Evolutionary conservation across 352 stramenopile species (phyloP).

Genomic region (Phytopythium boreale): DNA sequence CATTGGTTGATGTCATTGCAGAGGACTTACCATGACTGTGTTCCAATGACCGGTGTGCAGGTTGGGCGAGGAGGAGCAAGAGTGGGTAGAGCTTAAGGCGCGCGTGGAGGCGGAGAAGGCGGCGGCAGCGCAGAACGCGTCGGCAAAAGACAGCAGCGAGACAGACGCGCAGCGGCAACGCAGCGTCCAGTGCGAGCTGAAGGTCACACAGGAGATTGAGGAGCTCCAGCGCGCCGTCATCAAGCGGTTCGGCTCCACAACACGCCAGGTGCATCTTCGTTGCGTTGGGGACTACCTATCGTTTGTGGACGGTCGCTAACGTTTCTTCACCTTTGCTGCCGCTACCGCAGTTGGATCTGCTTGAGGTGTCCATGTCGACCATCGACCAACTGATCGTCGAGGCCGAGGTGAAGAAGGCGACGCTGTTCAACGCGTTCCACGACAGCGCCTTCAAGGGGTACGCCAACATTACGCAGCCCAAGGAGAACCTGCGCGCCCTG

Average conservation of each 20-base stretch:
- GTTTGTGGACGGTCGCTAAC: neutral
- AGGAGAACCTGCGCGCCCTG: conserved; percentile 66
- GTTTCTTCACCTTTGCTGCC: neutral
- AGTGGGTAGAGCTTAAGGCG: conserved; percentile 48
- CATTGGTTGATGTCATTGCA: neutral
- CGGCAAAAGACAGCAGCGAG: neutral
- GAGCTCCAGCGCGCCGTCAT: conserved; percentile 45
- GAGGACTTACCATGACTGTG: conserved; percentile 1
- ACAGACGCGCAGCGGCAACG: neutral
- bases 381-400: conserved; percentile 64
- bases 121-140: neutral
- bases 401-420: conserved; percentile 63
- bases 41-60: conserved; percentile 12
- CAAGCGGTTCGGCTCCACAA: conserved; percentile 37
- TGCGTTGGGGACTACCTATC: too few relatives aligned
- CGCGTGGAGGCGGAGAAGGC: conserved; percentile 24
- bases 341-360: conserved; percentile 33
- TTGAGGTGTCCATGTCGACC: conserved; percentile 62
- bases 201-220: conserved; percentile 42
- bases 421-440: conserved; percentile 72
- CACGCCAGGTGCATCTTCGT: conserved; percentile 27
- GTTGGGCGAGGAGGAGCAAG: conserved; percentile 44
- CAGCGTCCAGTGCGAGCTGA: conserved; percentile 31
- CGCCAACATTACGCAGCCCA: conserved; percentile 48
- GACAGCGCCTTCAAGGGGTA: conserved; percentile 79